Evolutionary conservation across 768 basidiomycete species (phyloP), one percentile per base, ranked within the genome.

Genomic region (Mycena haematopus): DNA sequence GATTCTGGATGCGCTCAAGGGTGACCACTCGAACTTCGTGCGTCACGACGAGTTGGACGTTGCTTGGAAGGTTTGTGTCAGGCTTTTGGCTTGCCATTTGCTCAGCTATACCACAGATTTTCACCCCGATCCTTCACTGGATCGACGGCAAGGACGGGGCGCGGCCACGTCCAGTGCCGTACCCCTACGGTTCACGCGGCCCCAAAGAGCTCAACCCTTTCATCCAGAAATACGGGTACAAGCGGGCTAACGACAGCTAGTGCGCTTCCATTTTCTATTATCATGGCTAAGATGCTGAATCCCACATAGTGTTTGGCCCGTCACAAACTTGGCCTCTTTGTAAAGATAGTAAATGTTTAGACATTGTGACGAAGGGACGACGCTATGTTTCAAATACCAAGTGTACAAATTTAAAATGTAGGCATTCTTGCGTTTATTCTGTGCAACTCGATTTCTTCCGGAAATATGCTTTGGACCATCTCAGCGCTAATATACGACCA

Each of bases 21-120:
- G 96, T n/a, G 96, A 99, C 72, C 96, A 98, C 78, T 96, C 95
- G 27, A 99, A 99, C 82, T 99, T 99, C 80, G 96, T 99, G 60
- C 88, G 96, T 65, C 86, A 98, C 74, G 96, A 99, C 76, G 96
- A 99, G 77, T 82, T 99, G 69, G 96, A 98, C 71, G 89, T 90
- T 55, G 97, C 96, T 2, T 99, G 96, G 96, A 97, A 96, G 89
- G 93, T 92, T 52, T 38, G 60, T 54, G 38, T 27, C 27, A 29
- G 14, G 31, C 14, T 3, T 21, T 19, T 33, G 9, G n/a, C 11
- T 1, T 9, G 3, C 11, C 25, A 19, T 2, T 8, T 58, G 15
- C 40, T 67, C 33, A 46, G n/a, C 11, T 36, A 22, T 2, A 27
- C 15, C 24, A 22, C 70, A 95, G 92, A 95, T 96, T 70, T 95